phyloP scores from a whole-genome alignment of 2,329 filamentous ascomycete genomes.

The Spiromastix sp. region DNA sequence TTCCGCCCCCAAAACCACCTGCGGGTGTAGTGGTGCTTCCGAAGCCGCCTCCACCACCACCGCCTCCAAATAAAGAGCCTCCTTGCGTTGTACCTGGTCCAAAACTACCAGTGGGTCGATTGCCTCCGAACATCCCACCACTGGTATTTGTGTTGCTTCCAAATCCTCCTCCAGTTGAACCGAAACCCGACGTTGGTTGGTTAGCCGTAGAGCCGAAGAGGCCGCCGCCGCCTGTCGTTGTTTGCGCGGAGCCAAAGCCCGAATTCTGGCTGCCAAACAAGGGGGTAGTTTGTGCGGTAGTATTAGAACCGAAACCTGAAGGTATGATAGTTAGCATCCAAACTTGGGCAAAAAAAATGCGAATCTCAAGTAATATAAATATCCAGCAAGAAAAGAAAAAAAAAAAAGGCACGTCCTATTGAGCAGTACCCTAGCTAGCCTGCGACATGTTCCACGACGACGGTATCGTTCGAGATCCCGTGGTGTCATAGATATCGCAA shows the following conservation, averaged over 20 bases:
- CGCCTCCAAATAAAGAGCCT: conserved; percentile 10
- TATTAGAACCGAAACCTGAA: conserved; percentile 15
- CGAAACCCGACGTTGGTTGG: too few relatives aligned
- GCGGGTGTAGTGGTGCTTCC: conserved; percentile 15
- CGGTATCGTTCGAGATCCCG: too few relatives aligned
- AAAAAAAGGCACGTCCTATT: conserved; percentile 1
- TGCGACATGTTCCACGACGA: conserved; percentile 1
- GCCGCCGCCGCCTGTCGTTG: too few relatives aligned
- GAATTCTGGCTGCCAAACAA: conserved; percentile 15
- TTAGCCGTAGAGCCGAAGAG: too few relatives aligned
- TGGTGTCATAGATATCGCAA: too few relatives aligned
- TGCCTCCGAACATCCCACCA: too few relatives aligned
- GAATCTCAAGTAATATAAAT: neutral
- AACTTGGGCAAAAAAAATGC: neutral
- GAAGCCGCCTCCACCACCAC: conserved; percentile 16
- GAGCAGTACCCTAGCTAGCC: too few relatives aligned
- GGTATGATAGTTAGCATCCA: too few relatives aligned
- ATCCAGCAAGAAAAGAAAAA: neutral
- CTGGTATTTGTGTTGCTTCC: conserved; percentile 11
- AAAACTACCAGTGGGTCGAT: too few relatives aligned
- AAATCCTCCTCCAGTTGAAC: too few relatives aligned
- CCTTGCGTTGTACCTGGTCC: conserved; percentile 4
- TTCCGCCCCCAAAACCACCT: conserved; percentile 26
- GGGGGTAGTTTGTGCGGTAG: conserved; percentile 10
- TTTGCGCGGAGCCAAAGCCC: too few relatives aligned